A percentile compares a stretch with the other conserved stretches of the same genome.
Conservation (phyloP, 768 basidiomycete species). For the Tephrocybe sp. region DNA sequence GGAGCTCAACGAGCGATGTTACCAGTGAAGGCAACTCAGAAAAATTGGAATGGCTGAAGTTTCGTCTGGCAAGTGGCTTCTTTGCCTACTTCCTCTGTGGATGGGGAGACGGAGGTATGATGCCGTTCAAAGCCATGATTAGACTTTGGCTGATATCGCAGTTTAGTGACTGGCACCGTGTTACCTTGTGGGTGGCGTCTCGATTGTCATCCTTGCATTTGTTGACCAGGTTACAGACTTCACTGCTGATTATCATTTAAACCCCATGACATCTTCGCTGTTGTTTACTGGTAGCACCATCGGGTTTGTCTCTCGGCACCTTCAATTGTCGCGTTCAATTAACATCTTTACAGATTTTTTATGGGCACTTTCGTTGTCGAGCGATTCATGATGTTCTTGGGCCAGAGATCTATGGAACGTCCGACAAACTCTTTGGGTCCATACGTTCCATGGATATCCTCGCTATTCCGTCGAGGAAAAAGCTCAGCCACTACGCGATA, state of each 20-base stretch:
- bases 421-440: slow-evolving; percentile 25
- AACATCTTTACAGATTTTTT: neutral
- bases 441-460: slow-evolving; percentile 21
- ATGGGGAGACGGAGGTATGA: slow-evolving; percentile 51
- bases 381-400: slow-evolving; percentile 17
- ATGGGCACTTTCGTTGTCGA: slow-evolving; percentile 15
- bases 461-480: neutral
- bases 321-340: neutral
- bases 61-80: slow-evolving; percentile 42
- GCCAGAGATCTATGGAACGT: slow-evolving; percentile 1
- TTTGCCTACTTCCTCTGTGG: slow-evolving; percentile 51
- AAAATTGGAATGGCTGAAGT: slow-evolving; percentile 30
- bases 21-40: neutral
- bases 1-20: neutral
- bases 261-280: slow-evolving; percentile 49
- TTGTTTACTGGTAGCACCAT: slow-evolving; percentile 49
- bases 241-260: slow-evolving; percentile 46
- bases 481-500: slow-evolving; percentile 17
- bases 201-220: neutral
- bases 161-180: slow-evolving; percentile 54
- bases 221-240: slow-evolving; percentile 37
- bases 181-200: slow-evolving; percentile 43
- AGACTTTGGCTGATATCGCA: neutral
- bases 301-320: slow-evolving; percentile 36
- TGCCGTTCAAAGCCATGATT: neutral